Evolutionary conservation across 2,329 filamentous ascomycete genomes (phyloP).

Genomic region (Cryphonectria radicalis): DNA sequence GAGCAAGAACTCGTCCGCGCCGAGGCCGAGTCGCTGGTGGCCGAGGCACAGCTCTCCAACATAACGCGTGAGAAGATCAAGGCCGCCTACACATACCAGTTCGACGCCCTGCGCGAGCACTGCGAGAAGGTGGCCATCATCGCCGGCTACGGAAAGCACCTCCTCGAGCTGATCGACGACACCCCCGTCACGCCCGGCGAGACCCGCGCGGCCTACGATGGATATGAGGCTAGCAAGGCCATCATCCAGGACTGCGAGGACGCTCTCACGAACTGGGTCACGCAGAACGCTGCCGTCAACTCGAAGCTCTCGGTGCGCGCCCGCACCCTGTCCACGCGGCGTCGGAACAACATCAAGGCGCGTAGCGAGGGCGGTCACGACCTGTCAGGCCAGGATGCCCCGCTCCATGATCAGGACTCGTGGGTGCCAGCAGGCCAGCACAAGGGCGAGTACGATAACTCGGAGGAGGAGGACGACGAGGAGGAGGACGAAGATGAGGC

Average conservation of each 20-base stretch:
- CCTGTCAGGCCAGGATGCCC: conserved; percentile 79
- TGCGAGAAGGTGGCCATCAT: conserved; percentile 98
- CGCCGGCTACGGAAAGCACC: conserved; percentile 95
- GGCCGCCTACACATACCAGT: conserved; percentile 96
- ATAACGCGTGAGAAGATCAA: conserved; percentile 99
- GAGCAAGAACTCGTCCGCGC: conserved; percentile 98
- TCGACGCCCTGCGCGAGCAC: conserved; percentile 95
- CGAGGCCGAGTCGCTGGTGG: conserved; percentile 97
- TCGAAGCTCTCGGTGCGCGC: conserved; percentile 87
- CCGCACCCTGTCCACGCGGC: conserved; percentile 84
- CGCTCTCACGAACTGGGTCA: conserved; percentile 95
- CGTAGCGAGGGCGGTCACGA: conserved; percentile 79
- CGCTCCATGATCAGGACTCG: conserved; percentile 77
- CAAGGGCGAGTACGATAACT: conserved; percentile 59
- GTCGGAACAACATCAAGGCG: conserved; percentile 71
- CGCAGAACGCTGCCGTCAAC: conserved; percentile 83
- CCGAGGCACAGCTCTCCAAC: conserved; percentile 97
- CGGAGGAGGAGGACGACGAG: conserved; percentile 66
- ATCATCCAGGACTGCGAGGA: conserved; percentile 99
- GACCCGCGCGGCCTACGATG: conserved; percentile 93
- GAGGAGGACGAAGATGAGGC: conserved; percentile 56
- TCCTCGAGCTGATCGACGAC: conserved; percentile 96
- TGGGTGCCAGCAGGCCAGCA: conserved; percentile 79
- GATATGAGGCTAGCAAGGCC: conserved; percentile 96
- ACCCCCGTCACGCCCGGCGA: conserved; percentile 96